Base-by-base conservation (phyloP, 129 eudicot genomes). In the Helichrysum umbraculigerum region DNA sequence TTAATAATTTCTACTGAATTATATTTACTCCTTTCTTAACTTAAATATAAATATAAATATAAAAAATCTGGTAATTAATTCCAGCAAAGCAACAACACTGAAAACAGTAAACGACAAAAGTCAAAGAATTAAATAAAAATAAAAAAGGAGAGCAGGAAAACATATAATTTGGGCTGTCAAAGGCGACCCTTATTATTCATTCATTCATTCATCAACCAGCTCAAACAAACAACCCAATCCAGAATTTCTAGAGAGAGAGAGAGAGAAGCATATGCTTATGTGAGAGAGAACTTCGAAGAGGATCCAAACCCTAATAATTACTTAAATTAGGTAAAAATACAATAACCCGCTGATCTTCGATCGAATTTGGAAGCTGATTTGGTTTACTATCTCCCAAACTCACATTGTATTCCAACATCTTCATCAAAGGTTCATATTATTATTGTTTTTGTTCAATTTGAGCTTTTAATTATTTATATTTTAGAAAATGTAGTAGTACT, bases 341-440 rank as follows among this genome's bases (percentile, higher is more conserved):
- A 56, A n/a, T 7, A 50, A 42, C 15, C 15, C 69, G 30, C 59
- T 61, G 58, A 67, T 29, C 66, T 62, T 82, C 42, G 37, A 67
- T 21, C 30, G 22, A 34, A 56, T 11, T 66, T 9, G 47, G 47
- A 41, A 41, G 47, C 47, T 10, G 15, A 41, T 41, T 9, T 14
- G 12, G 5, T 30, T 34, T 32, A n/a, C 39, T 37, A 7, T 56
- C 59, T 21, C 61, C 68, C 32, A 32, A 28, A 75, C 7, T 81
- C 70, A 78, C 83, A 75, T 78, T 79, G 83, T 74, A 44, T 82
- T 82, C 32, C 21, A 66, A 67, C 52, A 72, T 82, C 82, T 72
- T 62, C 39, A 39, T 32, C 59, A 33, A 19, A 66, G 74, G 80
- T 67, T 56, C 2, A 7, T 50, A 47, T 47, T 12, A 12, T 0